Evolutionary conservation across 116 monocot genomes (phyloP).

Genomic region (Phalaenopsis hybrid): DNA sequence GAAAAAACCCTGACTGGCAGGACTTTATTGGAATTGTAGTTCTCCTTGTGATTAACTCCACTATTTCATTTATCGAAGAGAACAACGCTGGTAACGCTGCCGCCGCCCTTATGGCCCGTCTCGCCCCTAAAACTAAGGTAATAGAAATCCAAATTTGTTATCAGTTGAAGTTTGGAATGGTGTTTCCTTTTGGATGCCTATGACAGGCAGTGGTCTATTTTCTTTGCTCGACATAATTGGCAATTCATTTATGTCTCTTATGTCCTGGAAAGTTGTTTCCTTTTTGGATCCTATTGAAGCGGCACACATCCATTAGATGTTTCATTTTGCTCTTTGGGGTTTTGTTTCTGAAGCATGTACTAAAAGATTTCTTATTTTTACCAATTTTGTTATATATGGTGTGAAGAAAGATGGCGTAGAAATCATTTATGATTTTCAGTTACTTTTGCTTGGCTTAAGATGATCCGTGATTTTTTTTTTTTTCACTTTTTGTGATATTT

Average conservation of each 20-base stretch:
- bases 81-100: constrained; percentile 92
- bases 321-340: too few relatives aligned
- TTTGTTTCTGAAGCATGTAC: too few relatives aligned
- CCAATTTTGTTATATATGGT: too few relatives aligned
- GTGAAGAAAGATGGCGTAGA: too few relatives aligned
- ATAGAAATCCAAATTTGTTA: neutral
- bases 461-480: too few relatives aligned
- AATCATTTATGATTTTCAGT: too few relatives aligned
- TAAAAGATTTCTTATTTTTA: too few relatives aligned
- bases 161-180: neutral
- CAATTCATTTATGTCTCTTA: neutral
- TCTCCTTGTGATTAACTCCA: constrained; percentile 78
- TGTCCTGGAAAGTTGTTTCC: too few relatives aligned
- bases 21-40: constrained; percentile 81
- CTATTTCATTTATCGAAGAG: constrained; percentile 83
- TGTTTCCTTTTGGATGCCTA: neutral
- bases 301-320: too few relatives aligned
- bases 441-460: too few relatives aligned
- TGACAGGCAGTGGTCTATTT: neutral
- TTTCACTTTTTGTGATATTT: neutral
- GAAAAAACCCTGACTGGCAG: constrained; percentile 80
- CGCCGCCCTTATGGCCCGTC: constrained; percentile 79
- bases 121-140: constrained; percentile 84
- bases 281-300: too few relatives aligned
- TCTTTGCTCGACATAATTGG: neutral